A percentile compares a stretch with the other conserved stretches of the same genome.
These are phyloP conservation scores for Spencermartinsiella europaea DNA, from an alignment of 805 yeast species.

Conservation along the genomic window DNA sequence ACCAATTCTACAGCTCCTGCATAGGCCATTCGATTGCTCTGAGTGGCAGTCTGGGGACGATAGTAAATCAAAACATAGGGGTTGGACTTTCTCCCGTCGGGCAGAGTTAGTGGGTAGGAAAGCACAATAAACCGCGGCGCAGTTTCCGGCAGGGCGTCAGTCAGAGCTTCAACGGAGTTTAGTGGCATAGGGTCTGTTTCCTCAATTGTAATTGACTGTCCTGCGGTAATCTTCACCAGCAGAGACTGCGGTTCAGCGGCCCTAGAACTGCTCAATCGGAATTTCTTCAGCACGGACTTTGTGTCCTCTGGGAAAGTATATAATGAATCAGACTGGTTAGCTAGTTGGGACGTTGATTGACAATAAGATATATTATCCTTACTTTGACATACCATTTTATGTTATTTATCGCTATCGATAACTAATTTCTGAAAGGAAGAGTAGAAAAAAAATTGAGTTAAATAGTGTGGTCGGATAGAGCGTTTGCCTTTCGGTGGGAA, in stretches of 20 bases:
- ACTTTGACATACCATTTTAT: too few relatives aligned
- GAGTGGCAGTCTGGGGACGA: conserved; percentile 83
- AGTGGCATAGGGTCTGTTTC: conserved; percentile 16
- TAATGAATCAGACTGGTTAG: conserved; percentile 31
- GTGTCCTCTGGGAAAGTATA: conserved; percentile 64
- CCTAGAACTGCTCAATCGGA: conserved; percentile 68
- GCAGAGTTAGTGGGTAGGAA: conserved; percentile 64
- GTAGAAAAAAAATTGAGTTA: too few relatives aligned
- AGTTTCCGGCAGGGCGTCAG: conserved; percentile 76
- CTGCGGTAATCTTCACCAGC: conserved; percentile 12
- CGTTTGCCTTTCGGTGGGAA: too few relatives aligned
- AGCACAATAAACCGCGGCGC: conserved; percentile 70
- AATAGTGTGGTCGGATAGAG: too few relatives aligned
- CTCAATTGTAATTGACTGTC: conserved; percentile 14
- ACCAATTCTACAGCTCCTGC: conserved; percentile 86
- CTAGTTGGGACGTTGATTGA: too few relatives aligned
- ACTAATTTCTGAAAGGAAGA: too few relatives aligned
- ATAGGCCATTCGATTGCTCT: conserved; percentile 76
- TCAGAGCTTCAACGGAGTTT: conserved; percentile 52
- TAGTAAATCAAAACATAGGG: conserved; percentile 83
- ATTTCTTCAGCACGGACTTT: conserved; percentile 54
- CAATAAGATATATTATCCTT: too few relatives aligned
- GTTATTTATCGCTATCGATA: too few relatives aligned
- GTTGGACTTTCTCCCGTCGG: conserved; percentile 67
- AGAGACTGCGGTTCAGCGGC: conserved; percentile 56